Percentiles rank a stretch among this genome's conserved stretches.
Evolutionary conservation across 768 basidiomycete species (phyloP).

Genomic region (Amanita molliuscula): DNA sequence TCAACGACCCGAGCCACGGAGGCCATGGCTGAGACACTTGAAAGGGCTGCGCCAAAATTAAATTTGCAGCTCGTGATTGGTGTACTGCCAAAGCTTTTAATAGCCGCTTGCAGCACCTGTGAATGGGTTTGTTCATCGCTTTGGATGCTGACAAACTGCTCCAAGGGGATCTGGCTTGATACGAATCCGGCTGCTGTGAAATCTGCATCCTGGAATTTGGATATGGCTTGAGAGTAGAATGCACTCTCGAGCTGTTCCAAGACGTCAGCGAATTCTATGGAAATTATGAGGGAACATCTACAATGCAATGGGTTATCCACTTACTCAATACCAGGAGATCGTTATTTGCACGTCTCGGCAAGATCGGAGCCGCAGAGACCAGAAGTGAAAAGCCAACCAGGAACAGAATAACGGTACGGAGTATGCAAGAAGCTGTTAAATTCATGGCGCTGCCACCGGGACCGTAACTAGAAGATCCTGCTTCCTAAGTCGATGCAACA

Average conservation of each 20-base stretch:
- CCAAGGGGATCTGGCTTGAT: constrained; percentile 38
- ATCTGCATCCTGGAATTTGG: constrained; percentile 53
- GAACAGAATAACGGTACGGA: constrained; percentile 24
- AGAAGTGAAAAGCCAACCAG: constrained; percentile 28
- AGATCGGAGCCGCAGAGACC: constrained; percentile 39
- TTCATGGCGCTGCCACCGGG: constrained; percentile 21
- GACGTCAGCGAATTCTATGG: constrained; percentile 62
- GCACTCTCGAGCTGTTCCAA: constrained; percentile 63
- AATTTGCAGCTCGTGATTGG: constrained; percentile 55
- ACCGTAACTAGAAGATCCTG: constrained; percentile 6
- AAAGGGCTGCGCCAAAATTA: constrained; percentile 53
- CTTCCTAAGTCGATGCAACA: neutral
- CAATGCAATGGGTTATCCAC: constrained; percentile 15
- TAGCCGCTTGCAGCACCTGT: constrained; percentile 37
- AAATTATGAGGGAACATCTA: neutral
- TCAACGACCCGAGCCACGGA: constrained; percentile 67
- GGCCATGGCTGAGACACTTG: constrained; percentile 60
- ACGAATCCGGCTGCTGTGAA: constrained; percentile 59
- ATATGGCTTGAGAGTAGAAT: constrained; percentile 60
- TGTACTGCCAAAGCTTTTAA: constrained; percentile 42
- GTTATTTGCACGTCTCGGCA: constrained; percentile 28
- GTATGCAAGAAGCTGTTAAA: constrained; percentile 25
- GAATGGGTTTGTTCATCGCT: constrained; percentile 55
- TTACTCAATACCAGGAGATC: constrained; percentile 53
- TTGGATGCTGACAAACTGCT: constrained; percentile 53